Conservation (phyloP, 352 stramenopile species). For the Phytopythium helicoides region DNA sequence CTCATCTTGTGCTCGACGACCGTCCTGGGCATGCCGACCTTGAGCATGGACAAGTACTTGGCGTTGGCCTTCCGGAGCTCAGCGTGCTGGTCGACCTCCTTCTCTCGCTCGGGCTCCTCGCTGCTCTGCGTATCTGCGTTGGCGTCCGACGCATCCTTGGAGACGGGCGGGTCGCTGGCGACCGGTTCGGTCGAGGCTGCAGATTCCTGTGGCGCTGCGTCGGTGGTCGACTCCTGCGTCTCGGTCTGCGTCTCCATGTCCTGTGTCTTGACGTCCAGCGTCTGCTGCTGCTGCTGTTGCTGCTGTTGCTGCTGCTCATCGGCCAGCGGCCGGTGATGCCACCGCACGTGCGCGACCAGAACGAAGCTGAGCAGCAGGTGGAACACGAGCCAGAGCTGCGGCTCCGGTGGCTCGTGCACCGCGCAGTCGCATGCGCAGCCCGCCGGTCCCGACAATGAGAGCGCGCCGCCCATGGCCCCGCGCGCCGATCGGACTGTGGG, state of each 20-base stretch:
- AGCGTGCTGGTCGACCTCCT: constrained; percentile 25
- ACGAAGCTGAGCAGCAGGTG: constrained; percentile 39
- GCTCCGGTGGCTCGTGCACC: constrained; percentile 9
- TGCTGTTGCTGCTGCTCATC: constrained; percentile 15
- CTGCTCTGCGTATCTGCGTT: neutral
- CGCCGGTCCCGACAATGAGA: constrained; percentile 12
- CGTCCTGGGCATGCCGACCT: constrained; percentile 60
- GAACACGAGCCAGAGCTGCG: constrained; percentile 30
- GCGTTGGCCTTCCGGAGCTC: constrained; percentile 24
- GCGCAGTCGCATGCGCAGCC: constrained; percentile 9
- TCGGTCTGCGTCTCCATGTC: constrained; percentile 3
- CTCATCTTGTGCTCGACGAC: constrained; percentile 78
- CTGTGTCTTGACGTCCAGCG: constrained; percentile 8
- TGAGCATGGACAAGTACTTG: constrained; percentile 80
- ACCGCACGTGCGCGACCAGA: constrained; percentile 40
- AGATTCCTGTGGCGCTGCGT: neutral
- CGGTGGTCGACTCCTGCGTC: constrained; percentile 3
- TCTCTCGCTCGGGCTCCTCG: neutral
- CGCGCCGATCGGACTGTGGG: too few relatives aligned
- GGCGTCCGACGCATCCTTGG: neutral
- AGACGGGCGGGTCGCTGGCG: neutral
- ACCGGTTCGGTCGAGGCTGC: neutral
- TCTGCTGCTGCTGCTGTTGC: constrained; percentile 17
- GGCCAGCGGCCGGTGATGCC: constrained; percentile 24
- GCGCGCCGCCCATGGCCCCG: constrained; percentile 9